These are phyloP conservation scores for Harringtonia aguacate DNA, from an alignment of 2,329 filamentous ascomycete species.

Conservation along the genomic window DNA sequence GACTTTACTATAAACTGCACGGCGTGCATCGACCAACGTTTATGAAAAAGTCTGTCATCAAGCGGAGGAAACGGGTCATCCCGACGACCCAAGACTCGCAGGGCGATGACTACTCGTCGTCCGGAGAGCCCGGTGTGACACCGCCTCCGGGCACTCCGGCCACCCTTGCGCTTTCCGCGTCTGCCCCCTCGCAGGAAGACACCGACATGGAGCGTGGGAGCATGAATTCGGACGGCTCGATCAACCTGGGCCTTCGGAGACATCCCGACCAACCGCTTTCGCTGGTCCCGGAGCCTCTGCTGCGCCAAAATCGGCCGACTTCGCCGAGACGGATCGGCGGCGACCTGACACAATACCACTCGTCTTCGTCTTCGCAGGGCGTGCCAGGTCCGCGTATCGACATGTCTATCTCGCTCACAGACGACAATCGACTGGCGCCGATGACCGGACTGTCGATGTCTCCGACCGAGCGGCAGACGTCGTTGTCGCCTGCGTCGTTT, in stretches of 20 bases:
- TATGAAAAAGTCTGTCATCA: constrained; percentile 99
- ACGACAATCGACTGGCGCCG: constrained; percentile 50
- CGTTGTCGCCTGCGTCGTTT: constrained; percentile 50
- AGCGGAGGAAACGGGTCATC: constrained; percentile 87
- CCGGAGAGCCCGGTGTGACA: constrained; percentile 36
- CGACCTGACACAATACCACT: constrained; percentile 42
- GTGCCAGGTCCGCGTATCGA: constrained; percentile 26
- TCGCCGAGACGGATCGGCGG: constrained; percentile 27
- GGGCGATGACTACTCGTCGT: constrained; percentile 25
- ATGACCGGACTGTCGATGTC: constrained; percentile 31
- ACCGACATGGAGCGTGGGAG: constrained; percentile 38
- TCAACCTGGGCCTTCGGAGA: constrained; percentile 49
- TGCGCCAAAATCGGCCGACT: constrained; percentile 29
- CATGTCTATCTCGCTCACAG: constrained; percentile 31
- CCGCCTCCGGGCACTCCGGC: constrained; percentile 18
- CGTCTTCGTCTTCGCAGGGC: constrained; percentile 17
- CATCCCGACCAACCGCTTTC: constrained; percentile 33
- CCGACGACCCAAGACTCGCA: constrained; percentile 51
- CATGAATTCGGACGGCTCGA: constrained; percentile 52
- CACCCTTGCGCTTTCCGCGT: not conserved
- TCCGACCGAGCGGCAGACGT: constrained; percentile 40
- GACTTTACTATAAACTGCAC: constrained; percentile 92
- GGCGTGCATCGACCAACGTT: constrained; percentile 84
- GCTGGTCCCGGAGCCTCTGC: constrained; percentile 35
- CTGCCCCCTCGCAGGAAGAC: constrained; percentile 1